These are phyloP conservation scores for Colletotrichum lentis DNA, from an alignment of 2,329 filamentous ascomycete species.

Conservation along the genomic window DNA sequence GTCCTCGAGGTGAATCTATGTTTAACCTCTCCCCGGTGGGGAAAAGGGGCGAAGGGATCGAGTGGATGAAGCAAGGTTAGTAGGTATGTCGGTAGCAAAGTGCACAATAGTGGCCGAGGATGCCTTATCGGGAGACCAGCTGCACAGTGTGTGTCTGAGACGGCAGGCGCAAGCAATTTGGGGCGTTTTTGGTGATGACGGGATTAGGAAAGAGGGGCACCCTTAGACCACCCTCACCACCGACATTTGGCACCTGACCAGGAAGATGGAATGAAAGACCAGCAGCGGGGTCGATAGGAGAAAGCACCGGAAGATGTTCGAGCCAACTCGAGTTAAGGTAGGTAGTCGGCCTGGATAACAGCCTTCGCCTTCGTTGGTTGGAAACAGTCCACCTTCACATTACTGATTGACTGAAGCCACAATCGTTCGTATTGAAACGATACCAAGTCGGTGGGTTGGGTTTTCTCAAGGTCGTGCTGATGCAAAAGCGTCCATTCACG, in stretches of 20 bases:
- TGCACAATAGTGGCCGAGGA: conserved; percentile 6
- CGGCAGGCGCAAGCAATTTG: conserved; percentile 9
- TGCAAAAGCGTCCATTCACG: neutral
- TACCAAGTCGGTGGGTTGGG: neutral
- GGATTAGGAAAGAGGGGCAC: conserved; percentile 37
- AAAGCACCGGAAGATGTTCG: neutral
- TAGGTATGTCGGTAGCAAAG: neutral
- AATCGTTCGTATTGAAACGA: neutral
- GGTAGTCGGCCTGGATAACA: no score
- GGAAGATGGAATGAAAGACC: neutral
- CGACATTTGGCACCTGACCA: conserved; percentile 18
- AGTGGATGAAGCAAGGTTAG: neutral
- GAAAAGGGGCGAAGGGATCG: neutral
- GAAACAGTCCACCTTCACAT: neutral
- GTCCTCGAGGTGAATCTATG: neutral
- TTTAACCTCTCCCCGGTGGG: no score
- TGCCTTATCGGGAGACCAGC: conserved; percentile 20
- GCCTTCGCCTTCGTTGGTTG: neutral
- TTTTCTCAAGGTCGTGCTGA: neutral
- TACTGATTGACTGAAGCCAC: neutral
- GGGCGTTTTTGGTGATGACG: conserved; percentile 26
- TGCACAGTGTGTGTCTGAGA: conserved; percentile 36
- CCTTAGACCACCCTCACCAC: conserved; percentile 18
- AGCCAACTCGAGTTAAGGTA: no score
- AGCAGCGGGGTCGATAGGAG: conserved; percentile 6